phyloP scores from a whole-genome alignment of 805 yeast genomes.

The Candida manassasensis region DNA sequence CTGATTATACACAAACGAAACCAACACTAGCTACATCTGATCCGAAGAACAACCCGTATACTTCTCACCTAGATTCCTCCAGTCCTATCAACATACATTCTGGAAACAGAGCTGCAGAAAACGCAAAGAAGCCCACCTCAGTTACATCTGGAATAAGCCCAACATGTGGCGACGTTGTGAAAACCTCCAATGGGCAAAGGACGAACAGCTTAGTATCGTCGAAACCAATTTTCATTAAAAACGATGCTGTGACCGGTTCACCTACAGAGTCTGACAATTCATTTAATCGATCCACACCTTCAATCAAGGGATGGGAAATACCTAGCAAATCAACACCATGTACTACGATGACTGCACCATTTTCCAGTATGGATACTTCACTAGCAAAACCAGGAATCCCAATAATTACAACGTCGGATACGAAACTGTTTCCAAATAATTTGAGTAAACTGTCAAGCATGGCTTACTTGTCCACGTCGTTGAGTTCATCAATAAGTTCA shows the following conservation, averaged over 20 bases:
- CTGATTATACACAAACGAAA: neutral
- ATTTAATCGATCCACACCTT: constrained; percentile 19
- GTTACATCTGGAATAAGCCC: neutral
- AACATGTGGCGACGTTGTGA: neutral
- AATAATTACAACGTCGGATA: constrained; percentile 10
- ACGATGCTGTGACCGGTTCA: constrained; percentile 10
- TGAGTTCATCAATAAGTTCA: constrained; percentile 33
- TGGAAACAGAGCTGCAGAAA: neutral
- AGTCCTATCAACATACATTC: neutral
- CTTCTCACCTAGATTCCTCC: neutral
- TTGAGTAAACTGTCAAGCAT: constrained; percentile 34
- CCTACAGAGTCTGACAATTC: constrained; percentile 21
- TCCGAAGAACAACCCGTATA: too few relatives aligned
- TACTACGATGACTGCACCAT: constrained; percentile 15
- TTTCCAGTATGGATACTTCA: constrained; percentile 13
- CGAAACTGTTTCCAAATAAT: constrained; percentile 11
- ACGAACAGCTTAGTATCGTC: neutral
- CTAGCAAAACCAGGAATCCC: constrained; percentile 12
- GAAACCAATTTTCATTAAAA: constrained; percentile 14
- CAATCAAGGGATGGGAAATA: constrained; percentile 45
- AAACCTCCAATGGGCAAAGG: neutral
- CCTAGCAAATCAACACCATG: constrained; percentile 32
- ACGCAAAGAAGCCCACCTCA: neutral
- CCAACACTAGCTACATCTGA: too few relatives aligned
- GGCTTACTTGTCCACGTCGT: constrained; percentile 39